Base-by-base conservation (phyloP, 441 rosid genomes). In the Capsella rubella region DNA sequence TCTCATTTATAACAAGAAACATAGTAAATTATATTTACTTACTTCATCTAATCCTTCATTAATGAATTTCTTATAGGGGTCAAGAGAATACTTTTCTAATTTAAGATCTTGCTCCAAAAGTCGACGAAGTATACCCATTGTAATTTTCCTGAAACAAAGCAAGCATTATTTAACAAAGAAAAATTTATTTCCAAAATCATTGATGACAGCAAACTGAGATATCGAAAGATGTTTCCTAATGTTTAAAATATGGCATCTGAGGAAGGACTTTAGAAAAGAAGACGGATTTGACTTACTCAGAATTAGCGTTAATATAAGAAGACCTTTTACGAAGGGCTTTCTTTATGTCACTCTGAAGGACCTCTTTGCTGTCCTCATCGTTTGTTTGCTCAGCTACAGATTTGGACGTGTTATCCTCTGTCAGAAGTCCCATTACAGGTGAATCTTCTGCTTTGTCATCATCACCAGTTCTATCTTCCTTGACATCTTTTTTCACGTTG, bases 61-160 rank as follows among this genome's bases (percentile, higher is more conserved):
- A 58, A 92, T 87, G 66, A 87, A 86, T 78, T 82, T 83, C 84
- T 90, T 95, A 77, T 63, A 81, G 43, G 89, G 80, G 78, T 91
- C 96, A 76, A 95, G 97, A 32, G 87, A 51, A 84, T 61, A 15
- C 64, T 87, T 84, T 46, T 85, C 87, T 58, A 93, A 83, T 52
- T 83, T 76, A 71, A 95, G 95, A 85, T 95, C 97, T 81, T 85
- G 81, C 84, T 95, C 97, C 81, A 92, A 78, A 67, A 89, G 87
- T 52, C 98, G 84, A 74, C 97, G 95, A 74, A 89, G 90, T 73
- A 88, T 83, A 61, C 84, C 90, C 97, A 95, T 86, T 47, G 98
- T 86, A 64, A 95, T 68, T 73, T 81, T 67, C 62, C 97, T 95
- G 84, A 70, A 78, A 82, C 40, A 49, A 69, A 76, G 56, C 61